Evolutionary conservation across 2,329 filamentous ascomycete species (phyloP), one percentile per base, ranked within the genome.

Genomic region (Coniochaeta ligniaria): DNA sequence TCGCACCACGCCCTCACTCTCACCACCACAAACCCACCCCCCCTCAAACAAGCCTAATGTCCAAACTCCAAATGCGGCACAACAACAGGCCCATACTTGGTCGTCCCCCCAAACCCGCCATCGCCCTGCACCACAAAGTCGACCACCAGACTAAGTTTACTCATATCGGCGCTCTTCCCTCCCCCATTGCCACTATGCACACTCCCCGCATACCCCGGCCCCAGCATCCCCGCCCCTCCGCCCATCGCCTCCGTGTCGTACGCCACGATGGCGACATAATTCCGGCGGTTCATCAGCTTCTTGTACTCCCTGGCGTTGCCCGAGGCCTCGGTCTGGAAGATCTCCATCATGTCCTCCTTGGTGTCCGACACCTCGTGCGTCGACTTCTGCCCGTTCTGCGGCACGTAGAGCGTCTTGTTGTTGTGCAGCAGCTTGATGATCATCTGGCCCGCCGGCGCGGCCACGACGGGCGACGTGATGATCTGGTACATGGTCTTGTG

Each of bases 281-380:
- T 98, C 61, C 95, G 82, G 47, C 94, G 82, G 0, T 89, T 92
- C 92, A 99, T 99, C 58, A 99, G 83, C 70, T 94, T 90, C 77
- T 93, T 93, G 70, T 93, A 81, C 73, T 97, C 94, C 55, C 93
- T 83, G 0, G 87, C 80, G 38, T 85, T 80, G n/a, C 95, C 94
- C 59, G 88, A 91, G 17, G 95, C 92, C 68, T 99, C 95, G 8
- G 89, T 91, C 69, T 95, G 92, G 83, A 99, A 99, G 66, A 99
- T 96, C 78, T 99, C 95, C 90, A 99, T 96, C 95, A 99, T 99
- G 76, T 99, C 95, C 74, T 99, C 95, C 75, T 99, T 98, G 55
- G 95, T 99, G 73, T 99, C 95, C 1, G 88, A 90, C 1, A 90
- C 83, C 65, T 88, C 83, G 63, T 92, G 85, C 1, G 82, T 89